Base-by-base conservation (phyloP, 345 rosid species). In the Lepidium aucheri region DNA sequence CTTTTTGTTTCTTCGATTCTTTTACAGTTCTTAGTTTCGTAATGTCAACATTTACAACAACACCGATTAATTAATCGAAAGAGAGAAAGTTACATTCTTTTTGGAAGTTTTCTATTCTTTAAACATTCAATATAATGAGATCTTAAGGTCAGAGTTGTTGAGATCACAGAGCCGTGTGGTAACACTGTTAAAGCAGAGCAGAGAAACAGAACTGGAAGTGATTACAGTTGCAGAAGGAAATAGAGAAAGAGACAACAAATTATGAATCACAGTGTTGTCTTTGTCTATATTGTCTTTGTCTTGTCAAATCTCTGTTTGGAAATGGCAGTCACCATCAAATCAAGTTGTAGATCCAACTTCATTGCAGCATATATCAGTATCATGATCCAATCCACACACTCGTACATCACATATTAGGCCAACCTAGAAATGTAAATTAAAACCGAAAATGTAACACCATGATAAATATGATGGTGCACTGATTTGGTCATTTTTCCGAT, bases 281-380 rank as follows among this genome's bases (percentile, higher is more conserved):
- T 51, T 65, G 54, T 65, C 76, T 42, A 26, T 6, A 3, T 33
- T 9, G 59, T 34, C 41, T 17, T 47, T 55, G 72, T 73, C 53
- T 16, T 38, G 77, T 73, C 77, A 66, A 42, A 66, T 73, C 59
- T 67, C 47, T 44, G 43, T 49, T 67, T 58, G 7, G 68, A 68
- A 66, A 73, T 55, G 58, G 67, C 66, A 65, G 67, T 71, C 60
- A 51, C 51, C 58, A 65, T 71, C 57, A 63, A 49, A 43, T 58
- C 61, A 59, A 59, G 72, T 41, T 60, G 62, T 73, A 57, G 41
- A 58, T 65, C 44, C 55, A 3, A 9, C 17, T 32, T 65, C 71
- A 41, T 39, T 50, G 53, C 65, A 71, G 44, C 71, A 65, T 36
- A 50, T 72, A 36, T 69, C 74, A 60, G 3, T 69, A 24, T 69